These are phyloP conservation scores for Lactarius hengduanensis DNA, from an alignment of 768 basidiomycete species.

Conservation along the genomic window DNA sequence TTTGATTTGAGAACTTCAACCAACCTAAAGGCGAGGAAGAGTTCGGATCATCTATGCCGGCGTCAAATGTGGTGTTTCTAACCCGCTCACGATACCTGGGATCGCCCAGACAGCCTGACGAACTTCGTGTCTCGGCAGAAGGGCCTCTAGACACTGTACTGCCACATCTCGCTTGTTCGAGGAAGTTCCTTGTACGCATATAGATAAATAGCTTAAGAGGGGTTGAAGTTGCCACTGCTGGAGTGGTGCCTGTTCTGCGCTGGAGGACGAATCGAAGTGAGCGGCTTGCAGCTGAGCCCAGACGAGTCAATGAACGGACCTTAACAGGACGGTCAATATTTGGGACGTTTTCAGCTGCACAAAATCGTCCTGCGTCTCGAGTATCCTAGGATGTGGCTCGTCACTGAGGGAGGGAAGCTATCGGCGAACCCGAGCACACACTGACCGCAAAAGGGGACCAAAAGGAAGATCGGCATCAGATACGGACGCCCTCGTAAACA, in stretches of 20 bases:
- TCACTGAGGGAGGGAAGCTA: neutral
- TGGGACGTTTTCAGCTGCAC: slow-evolving; percentile 89
- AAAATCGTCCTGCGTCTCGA: slow-evolving; percentile 90
- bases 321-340: slow-evolving; percentile 82
- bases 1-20: slow-evolving; percentile 80
- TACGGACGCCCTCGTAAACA: slow-evolving; percentile 63
- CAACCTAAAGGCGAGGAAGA: slow-evolving; percentile 47
- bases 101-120: slow-evolving; percentile 79
- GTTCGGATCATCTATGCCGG: slow-evolving; percentile 3
- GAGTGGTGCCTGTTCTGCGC: slow-evolving; percentile 33
- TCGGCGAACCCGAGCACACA: slow-evolving; percentile 22
- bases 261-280: slow-evolving; percentile 18
- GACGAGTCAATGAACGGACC: slow-evolving; percentile 48
- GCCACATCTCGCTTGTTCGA: slow-evolving; percentile 81
- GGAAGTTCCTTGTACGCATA: slow-evolving; percentile 40
- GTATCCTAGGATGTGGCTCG: slow-evolving; percentile 48
- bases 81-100: slow-evolving; percentile 69
- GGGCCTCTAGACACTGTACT: slow-evolving; percentile 85
- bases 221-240: slow-evolving; percentile 37
- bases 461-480: slow-evolving; percentile 81
- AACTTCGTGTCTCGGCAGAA: slow-evolving; percentile 78
- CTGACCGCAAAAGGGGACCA: slow-evolving; percentile 70
- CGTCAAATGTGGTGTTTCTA: slow-evolving; percentile 27
- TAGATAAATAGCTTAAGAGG: slow-evolving; percentile 35
- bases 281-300: neutral